Evolutionary conservation across 352 stramenopile species (phyloP).

Genomic region (Phytopythium mirpurense): DNA sequence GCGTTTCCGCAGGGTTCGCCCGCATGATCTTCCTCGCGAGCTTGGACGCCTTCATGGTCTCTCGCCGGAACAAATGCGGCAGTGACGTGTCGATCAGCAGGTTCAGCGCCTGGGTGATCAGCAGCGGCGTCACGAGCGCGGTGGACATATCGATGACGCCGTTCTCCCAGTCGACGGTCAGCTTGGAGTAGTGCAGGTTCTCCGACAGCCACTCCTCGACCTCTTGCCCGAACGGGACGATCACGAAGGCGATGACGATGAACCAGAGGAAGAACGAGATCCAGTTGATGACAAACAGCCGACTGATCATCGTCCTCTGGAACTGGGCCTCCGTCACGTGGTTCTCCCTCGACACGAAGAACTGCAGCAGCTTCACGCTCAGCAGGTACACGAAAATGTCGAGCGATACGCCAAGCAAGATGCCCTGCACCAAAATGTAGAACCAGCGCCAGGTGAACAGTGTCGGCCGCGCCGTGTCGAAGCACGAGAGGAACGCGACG

Average conservation of each 20-base stretch:
- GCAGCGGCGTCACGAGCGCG: slow-evolving; percentile 74
- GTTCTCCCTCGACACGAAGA: slow-evolving; percentile 82
- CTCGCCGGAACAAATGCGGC: slow-evolving; percentile 53
- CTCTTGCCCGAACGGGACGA: slow-evolving; percentile 75
- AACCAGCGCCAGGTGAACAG: slow-evolving; percentile 70
- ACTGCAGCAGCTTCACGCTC: slow-evolving; percentile 78
- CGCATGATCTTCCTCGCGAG: slow-evolving; percentile 77
- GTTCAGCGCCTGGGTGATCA: slow-evolving; percentile 85
- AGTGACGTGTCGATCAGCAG: slow-evolving; percentile 78
- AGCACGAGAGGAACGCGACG: slow-evolving; percentile 75
- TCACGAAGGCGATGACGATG: slow-evolving; percentile 85
- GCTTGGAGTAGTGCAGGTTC: slow-evolving; percentile 78
- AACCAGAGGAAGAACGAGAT: slow-evolving; percentile 90
- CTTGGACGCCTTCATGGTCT: slow-evolving; percentile 68
- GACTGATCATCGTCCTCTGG: slow-evolving; percentile 82
- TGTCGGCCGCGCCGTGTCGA: slow-evolving; percentile 68
- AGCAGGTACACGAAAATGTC: slow-evolving; percentile 83
- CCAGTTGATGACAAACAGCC: slow-evolving; percentile 86
- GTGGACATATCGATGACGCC: slow-evolving; percentile 87
- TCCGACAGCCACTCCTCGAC: slow-evolving; percentile 76
- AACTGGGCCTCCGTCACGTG: slow-evolving; percentile 78
- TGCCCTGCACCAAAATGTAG: slow-evolving; percentile 81
- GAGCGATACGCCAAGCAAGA: slow-evolving; percentile 77
- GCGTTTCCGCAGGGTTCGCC: slow-evolving; percentile 73
- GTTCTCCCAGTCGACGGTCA: slow-evolving; percentile 79